Evolutionary conservation across 805 yeast species (phyloP), one percentile per base, ranked within the genome.

Genomic region (Hanseniaspora thailandica): DNA sequence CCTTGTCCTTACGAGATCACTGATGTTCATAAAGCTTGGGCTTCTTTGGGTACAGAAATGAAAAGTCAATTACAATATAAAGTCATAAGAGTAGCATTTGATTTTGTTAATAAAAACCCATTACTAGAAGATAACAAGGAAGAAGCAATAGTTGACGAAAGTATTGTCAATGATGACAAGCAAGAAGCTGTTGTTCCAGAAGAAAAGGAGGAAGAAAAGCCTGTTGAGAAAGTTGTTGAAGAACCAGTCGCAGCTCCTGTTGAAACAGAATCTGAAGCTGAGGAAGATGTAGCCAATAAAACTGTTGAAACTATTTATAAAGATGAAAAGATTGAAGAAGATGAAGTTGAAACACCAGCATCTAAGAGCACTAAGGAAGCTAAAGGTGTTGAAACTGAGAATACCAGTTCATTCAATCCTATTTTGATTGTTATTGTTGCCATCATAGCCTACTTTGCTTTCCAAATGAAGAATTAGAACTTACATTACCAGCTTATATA

Each of bases 1-100:
- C 94, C 96, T 46, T 78, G 87, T 56, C 80, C 84, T 17, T 68
- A 71, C 51, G 76, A 74, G 54, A 66, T 77, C 57, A 76, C 76
- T 57, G 80, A 78, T 50, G 82, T 86, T 48, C 76, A 86, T 47
- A 82, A 81, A 47, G 69, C 76, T 61, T 88, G 96, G 96, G 63
- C 83, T n/a, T 71, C 75, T 53, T 74, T 87, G 64, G 89, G 83
- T 65, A 65, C 76, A 34, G 75, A 74, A 64, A 73, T 71, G 67
- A 76, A 79, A 64, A 66, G 71, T 30, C 74, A 74, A 58, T 73
- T 81, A 53, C 71, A 74, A 36, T 77, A 82, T 61, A 83, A 77
- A 70, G 84, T 80, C 70, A 78, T 78, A 66, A 78, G 76, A 67
- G 90, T 84, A 53, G 74, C 71, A 62, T 80, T 78, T 61, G 62